Base-by-base conservation (phyloP, 2,329 filamentous ascomycete genomes). In the Aspergillus persii region DNA sequence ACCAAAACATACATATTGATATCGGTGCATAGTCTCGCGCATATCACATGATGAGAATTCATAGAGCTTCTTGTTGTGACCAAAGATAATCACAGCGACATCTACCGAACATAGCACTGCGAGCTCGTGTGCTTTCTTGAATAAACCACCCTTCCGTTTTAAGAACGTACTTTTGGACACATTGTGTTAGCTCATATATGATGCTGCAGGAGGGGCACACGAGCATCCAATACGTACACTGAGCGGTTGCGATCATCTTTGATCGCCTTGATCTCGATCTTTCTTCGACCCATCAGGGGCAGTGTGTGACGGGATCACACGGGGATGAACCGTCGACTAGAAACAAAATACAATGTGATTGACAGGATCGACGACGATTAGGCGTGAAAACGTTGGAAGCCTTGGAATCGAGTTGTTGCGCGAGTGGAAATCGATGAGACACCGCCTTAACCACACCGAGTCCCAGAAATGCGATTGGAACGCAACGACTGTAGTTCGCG, bases 211-310 rank as follows among this genome's bases (percentile, higher is more conserved):
- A 23, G 44, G 9, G 26, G 58, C n/a, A 33, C 15, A 33, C 30
- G 7, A 26, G 41, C 3, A 6, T 39, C 3, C 31, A 27, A 44
- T 29, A 83, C 91, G 79, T 92, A 97, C 93, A 97, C 93, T 71
- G 93, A 96, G 76, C 93, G 92, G 76, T 97, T 97, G 72, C 93
- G 88, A 79, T 97, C 93, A 87, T 97, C 93, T 80, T 96, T 97
- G 84, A 98, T 98, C 69, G 94, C 92, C 81, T 97, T 97, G 84
- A 99, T 98, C 83, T 98, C 95, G 76, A 99, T 99, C 87, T 99
- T 99, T 85, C 95, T 88, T 78, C 95, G 89, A 77, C 95, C 95
- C 95, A 99, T 99, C 56, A 59, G 60, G 59, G 57, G 58, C 52
- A 48, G 29, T 55, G 58, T 63, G 50, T 58, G 57, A 52, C 53